Evolutionary conservation across 31 red algal genomes (phyloP).

Genomic region (Porphyra umbilicalis): DNA sequence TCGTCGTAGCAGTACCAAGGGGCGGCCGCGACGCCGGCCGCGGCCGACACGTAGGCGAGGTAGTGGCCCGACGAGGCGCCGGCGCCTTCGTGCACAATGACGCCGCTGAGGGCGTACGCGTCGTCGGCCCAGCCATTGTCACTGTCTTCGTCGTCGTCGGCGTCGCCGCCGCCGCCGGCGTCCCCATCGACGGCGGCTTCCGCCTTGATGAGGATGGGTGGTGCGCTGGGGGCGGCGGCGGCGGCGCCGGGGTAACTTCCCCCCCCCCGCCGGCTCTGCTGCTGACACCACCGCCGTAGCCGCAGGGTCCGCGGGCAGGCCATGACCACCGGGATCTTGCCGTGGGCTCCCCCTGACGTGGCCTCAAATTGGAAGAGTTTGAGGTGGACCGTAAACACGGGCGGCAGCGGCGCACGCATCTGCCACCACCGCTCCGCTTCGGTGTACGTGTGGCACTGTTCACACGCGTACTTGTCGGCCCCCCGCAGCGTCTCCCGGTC

Average conservation of each 20-base stretch:
- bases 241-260: not conserved
- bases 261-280: conserved; percentile 9
- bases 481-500: conserved; percentile 47
- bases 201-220: too few relatives aligned
- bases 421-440: conserved; percentile 88
- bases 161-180: not conserved
- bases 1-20: conserved; percentile 81
- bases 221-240: not conserved
- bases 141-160: not conserved
- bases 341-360: conserved; percentile 18
- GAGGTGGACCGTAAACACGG: conserved; percentile 83
- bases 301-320: conserved; percentile 69
- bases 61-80: conserved; percentile 76
- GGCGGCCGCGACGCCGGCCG: conserved; percentile 2
- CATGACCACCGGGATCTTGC: conserved; percentile 65
- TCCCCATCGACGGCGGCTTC: not conserved
- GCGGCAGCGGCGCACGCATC: conserved; percentile 35
- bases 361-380: conserved; percentile 75
- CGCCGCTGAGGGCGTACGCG: conserved; percentile 48
- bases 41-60: conserved; percentile 62
- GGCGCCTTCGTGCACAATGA: conserved; percentile 85
- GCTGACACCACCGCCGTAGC: conserved; percentile 50
- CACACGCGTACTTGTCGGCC: conserved; percentile 76
- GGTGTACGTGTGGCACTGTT: conserved; percentile 63
- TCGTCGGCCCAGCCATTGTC: conserved; percentile 11